These are phyloP conservation scores for Boeremia exigua DNA, from an alignment of 2,329 filamentous ascomycete species.

Conservation along the genomic window DNA sequence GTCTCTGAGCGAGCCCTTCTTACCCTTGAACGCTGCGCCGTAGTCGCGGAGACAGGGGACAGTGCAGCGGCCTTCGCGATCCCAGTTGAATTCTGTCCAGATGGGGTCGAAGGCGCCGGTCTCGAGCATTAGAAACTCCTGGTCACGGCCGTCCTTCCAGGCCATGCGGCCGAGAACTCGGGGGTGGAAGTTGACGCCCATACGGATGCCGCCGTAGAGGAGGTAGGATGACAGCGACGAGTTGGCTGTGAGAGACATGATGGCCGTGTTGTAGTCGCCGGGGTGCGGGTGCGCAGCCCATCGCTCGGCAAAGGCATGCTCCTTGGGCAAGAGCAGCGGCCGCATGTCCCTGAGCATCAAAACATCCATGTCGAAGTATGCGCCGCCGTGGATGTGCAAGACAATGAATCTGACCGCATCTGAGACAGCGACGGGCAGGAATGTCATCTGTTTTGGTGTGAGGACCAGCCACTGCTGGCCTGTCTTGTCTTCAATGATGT, in stretches of 20 bases:
- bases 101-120: slow-evolving; percentile 64
- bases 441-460: slow-evolving; percentile 63
- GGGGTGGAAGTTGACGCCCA: slow-evolving; percentile 65
- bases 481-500: slow-evolving; percentile 56
- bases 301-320: slow-evolving; percentile 62
- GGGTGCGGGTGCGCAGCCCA: slow-evolving; percentile 61
- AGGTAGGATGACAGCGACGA: slow-evolving; percentile 62
- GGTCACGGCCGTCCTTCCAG: slow-evolving; percentile 61
- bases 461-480: slow-evolving; percentile 62
- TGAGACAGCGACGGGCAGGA: slow-evolving; percentile 63
- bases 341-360: slow-evolving; percentile 62
- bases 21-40: slow-evolving; percentile 59
- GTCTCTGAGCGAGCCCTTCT: slow-evolving; percentile 52
- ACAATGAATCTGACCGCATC: slow-evolving; percentile 63
- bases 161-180: slow-evolving; percentile 63
- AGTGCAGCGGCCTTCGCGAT: slow-evolving; percentile 58
- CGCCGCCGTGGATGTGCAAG: slow-evolving; percentile 60
- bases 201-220: slow-evolving; percentile 61
- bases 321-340: slow-evolving; percentile 58
- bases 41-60: slow-evolving; percentile 63
- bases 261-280: slow-evolving; percentile 64
- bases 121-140: slow-evolving; percentile 64
- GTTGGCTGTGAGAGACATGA: slow-evolving; percentile 64
- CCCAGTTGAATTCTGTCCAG: slow-evolving; percentile 64
- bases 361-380: slow-evolving; percentile 64